Conservation (phyloP, 2,329 filamentous ascomycete genomes). For the Nakataea oryzae region DNA sequence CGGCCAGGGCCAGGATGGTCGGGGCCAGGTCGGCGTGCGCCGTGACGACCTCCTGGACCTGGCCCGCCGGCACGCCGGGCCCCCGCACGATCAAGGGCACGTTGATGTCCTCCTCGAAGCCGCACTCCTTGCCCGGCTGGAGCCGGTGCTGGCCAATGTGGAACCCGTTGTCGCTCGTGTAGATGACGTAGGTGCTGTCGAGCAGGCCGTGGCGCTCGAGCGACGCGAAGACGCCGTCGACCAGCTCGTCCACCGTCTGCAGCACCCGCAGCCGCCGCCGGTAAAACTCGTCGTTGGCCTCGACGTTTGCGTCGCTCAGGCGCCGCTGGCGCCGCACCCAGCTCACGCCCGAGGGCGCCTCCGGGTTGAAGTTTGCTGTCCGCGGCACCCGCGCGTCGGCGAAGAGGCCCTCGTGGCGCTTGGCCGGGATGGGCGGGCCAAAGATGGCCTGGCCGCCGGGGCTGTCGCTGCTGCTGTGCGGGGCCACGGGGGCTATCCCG, state of each 20-base stretch:
- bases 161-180: constrained; percentile 48
- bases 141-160: constrained; percentile 49
- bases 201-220: constrained; percentile 40
- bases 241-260: constrained; percentile 44
- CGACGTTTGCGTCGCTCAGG: constrained; percentile 27
- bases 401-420: constrained; percentile 54
- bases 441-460: constrained; percentile 17
- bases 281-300: constrained; percentile 40
- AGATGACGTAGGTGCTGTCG: constrained; percentile 41
- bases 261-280: constrained; percentile 38
- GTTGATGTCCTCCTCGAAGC: constrained; percentile 48
- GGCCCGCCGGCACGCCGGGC: constrained; percentile 41
- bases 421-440: constrained; percentile 41
- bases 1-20: constrained; percentile 37
- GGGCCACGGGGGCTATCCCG: constrained; percentile 53
- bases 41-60: constrained; percentile 26
- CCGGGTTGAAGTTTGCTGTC: constrained; percentile 56
- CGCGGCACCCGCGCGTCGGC: constrained; percentile 47
- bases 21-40: constrained; percentile 55
- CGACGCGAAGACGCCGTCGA: constrained; percentile 32
- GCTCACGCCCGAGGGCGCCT: constrained; percentile 31
- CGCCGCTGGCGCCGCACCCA: constrained; percentile 33
- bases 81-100: constrained; percentile 50
- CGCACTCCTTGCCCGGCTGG: constrained; percentile 46
- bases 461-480: constrained; percentile 57